phyloP scores from a whole-genome alignment of 176 grass and related monocot genomes.

The Thinopyrum elongatum region DNA sequence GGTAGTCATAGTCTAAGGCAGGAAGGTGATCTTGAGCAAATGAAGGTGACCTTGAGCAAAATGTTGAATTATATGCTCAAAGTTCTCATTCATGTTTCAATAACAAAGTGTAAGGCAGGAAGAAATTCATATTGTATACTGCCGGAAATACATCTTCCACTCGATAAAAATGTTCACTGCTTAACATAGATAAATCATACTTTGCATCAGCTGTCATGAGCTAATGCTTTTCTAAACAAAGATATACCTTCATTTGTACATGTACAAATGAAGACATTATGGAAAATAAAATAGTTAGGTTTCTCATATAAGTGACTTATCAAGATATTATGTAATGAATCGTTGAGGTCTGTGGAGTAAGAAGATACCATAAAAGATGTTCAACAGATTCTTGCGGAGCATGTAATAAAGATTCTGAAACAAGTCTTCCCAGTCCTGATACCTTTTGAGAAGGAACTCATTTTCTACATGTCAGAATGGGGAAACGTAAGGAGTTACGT shows the following conservation, averaged over 20 bases:
- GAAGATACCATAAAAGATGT: slow-evolving; percentile 89
- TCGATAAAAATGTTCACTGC: neutral
- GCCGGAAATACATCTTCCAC: neutral
- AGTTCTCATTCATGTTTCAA: neutral
- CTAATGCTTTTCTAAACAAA: neutral
- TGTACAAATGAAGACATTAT: neutral
- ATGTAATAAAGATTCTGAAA: slow-evolving; percentile 82
- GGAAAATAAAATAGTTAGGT: neutral
- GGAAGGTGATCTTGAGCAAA: neutral
- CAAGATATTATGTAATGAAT: neutral
- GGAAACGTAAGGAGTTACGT: neutral
- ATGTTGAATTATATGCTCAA: neutral
- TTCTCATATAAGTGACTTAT: neutral
- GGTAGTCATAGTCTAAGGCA: neutral
- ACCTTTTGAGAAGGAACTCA: slow-evolving; percentile 68
- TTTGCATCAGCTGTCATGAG: neutral
- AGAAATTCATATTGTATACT: neutral
- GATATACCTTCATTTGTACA: neutral
- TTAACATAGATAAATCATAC: neutral
- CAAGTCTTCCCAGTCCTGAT: slow-evolving; percentile 81
- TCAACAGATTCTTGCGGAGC: slow-evolving; percentile 75
- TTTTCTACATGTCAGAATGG: slow-evolving; percentile 47
- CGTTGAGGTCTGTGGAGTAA: neutral
- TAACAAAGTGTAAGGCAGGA: neutral
- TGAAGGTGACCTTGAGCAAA: slow-evolving; percentile 12